phyloP scores from a whole-genome alignment of 352 stramenopile species.

The Globisporangium uncinulatum region DNA sequence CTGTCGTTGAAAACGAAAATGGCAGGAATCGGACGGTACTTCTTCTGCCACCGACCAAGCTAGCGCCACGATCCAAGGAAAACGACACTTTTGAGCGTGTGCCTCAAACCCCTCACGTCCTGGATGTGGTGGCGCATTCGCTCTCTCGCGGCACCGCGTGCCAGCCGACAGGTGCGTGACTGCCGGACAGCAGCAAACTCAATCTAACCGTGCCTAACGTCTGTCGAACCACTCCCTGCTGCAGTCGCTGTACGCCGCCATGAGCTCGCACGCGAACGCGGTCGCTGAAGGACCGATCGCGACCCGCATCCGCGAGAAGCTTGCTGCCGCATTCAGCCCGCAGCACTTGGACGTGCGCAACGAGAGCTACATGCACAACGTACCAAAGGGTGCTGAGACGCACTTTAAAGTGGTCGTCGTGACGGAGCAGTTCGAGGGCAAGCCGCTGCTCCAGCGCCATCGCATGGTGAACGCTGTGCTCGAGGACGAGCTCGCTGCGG shows the following conservation, averaged over 20 bases:
- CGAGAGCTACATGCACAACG: slow-evolving; percentile 95
- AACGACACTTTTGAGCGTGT: background rate
- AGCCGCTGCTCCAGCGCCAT: slow-evolving; percentile 85
- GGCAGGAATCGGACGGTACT: too few relatives aligned
- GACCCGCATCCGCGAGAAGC: slow-evolving; percentile 61
- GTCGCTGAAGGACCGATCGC: slow-evolving; percentile 34
- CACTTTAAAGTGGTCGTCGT: slow-evolving; percentile 97
- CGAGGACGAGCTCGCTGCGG: slow-evolving; percentile 74
- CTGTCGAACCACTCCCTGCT: background rate
- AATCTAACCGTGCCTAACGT: too few relatives aligned
- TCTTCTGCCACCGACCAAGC: too few relatives aligned
- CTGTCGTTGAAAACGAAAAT: background rate
- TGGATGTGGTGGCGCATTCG: slow-evolving; percentile 11
- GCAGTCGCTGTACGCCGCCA: slow-evolving; percentile 15
- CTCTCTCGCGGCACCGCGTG: slow-evolving; percentile 6
- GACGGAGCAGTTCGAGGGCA: slow-evolving; percentile 85
- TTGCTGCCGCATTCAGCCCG: slow-evolving; percentile 50
- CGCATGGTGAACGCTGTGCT: slow-evolving; percentile 90
- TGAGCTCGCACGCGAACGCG: slow-evolving; percentile 17
- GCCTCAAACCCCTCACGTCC: background rate
- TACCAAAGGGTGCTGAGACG: slow-evolving; percentile 91
- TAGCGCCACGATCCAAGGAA: too few relatives aligned
- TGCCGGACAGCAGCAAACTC: too few relatives aligned
- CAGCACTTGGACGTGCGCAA: slow-evolving; percentile 88
- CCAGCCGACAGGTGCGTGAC: background rate